These are phyloP conservation scores for Globisporangium iwayamae DNA, from an alignment of 352 stramenopile genomes.

Conservation along the genomic window DNA sequence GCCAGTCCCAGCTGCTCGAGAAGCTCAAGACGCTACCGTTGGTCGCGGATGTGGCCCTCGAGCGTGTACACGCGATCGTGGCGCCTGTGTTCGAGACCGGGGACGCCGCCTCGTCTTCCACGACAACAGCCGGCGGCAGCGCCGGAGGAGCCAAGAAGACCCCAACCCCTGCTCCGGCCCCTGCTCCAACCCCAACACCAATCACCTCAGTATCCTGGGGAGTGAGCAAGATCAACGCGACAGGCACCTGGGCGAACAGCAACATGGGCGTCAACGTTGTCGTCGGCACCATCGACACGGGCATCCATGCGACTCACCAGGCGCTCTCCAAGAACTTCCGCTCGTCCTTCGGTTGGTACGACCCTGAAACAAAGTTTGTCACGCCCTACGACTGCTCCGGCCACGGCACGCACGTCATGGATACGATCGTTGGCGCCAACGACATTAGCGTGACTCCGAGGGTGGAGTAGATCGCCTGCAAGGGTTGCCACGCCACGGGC, in stretches of 20 bases:
- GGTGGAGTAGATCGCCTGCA: constrained; percentile 24
- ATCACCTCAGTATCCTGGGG: not conserved
- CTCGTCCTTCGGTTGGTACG: constrained; percentile 5
- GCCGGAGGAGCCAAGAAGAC: not conserved
- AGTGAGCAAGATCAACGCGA: not conserved
- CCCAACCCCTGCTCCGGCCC: not conserved
- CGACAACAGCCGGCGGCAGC: not conserved
- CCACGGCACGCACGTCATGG: constrained; percentile 19
- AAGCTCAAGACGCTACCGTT: constrained; percentile 4
- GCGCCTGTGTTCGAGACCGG: not conserved
- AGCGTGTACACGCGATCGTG: not conserved
- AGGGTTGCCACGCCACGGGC: constrained; percentile 3
- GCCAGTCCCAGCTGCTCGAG: not conserved
- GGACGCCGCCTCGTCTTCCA: not conserved
- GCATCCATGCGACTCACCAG: constrained; percentile 9
- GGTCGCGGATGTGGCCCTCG: not conserved
- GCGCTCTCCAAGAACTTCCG: constrained; percentile 4
- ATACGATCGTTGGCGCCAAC: constrained; percentile 17
- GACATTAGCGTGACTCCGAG: constrained; percentile 22
- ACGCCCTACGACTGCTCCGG: constrained; percentile 16
- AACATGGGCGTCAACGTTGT: constrained; percentile 29
- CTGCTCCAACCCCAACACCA: not conserved
- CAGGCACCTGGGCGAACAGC: constrained; percentile 35
- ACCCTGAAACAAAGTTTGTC: constrained; percentile 8
- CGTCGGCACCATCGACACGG: constrained; percentile 28